Evolutionary conservation across 1,284 basidiomycete species (phyloP).

Genomic region (Gomphus sp.): DNA sequence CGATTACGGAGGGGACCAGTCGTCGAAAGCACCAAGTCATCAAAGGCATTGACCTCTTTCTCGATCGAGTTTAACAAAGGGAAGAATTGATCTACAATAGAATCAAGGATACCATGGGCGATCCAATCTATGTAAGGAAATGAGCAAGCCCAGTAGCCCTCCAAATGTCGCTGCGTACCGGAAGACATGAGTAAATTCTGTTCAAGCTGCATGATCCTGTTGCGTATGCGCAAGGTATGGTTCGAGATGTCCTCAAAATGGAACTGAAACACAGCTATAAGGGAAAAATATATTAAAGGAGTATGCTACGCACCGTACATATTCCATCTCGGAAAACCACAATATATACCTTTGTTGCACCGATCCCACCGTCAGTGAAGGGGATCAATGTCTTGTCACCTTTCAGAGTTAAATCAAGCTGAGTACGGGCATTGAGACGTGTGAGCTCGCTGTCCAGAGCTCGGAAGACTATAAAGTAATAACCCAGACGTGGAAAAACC

Average conservation of each 20-base stretch:
- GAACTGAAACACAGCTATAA: slow-evolving; percentile 46
- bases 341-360: slow-evolving; percentile 82
- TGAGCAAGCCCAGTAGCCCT: not conserved
- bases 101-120: slow-evolving; percentile 88
- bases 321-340: slow-evolving; percentile 88
- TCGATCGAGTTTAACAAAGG: slow-evolving; percentile 82
- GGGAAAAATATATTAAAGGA: not conserved
- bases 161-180: slow-evolving; percentile 33
- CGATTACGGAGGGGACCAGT: not conserved
- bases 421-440: slow-evolving; percentile 18
- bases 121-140: slow-evolving; percentile 69
- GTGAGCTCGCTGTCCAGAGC: slow-evolving; percentile 61
- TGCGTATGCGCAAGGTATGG: slow-evolving; percentile 74
- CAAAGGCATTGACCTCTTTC: slow-evolving; percentile 73
- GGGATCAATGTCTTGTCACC: slow-evolving; percentile 8
- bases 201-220: slow-evolving; percentile 53
- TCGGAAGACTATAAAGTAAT: slow-evolving; percentile 88
- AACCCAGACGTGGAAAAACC: slow-evolving; percentile 80
- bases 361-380: slow-evolving; percentile 42
- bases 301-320: slow-evolving; percentile 56
- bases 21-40: slow-evolving; percentile 34
- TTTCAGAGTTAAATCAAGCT: slow-evolving; percentile 1
- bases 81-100: slow-evolving; percentile 91
- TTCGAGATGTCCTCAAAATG: slow-evolving; percentile 90
- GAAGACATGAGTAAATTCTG: slow-evolving; percentile 58